Base-by-base conservation (phyloP, 805 yeast genomes). In the Ogataea corticis region DNA sequence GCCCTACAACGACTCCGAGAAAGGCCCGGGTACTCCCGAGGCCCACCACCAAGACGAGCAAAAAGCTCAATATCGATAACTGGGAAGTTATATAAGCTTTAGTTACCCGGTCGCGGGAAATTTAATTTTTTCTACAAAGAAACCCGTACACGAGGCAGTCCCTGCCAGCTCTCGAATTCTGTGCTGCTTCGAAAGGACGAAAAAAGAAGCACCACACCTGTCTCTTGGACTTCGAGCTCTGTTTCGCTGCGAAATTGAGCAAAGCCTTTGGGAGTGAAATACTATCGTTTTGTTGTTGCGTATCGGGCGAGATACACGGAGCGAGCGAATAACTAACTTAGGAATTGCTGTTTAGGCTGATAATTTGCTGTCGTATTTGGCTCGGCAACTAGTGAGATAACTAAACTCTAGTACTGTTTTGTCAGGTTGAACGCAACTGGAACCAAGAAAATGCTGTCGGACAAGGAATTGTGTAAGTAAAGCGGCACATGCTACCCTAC, bases 401-500 rank as follows among this genome's bases (percentile, higher is more conserved):
- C 25, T 21, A 9, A 6, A 21, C 5, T 21, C 9, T 21, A 21
- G 25, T 21, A 9, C 25, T 21, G 25, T 21, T 21, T 21, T 21
- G 25, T 21, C 9, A 9, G 25, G 9, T 21, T 21, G 25, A 21
- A 5, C 25, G 9, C 25, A 21, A 21, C 25, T 21, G 25, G 25
- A 21, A 21, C 14, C n/a, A 4, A 13, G 25, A 37, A 37, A 21
- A 66, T 68, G 66, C 59, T 70, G 45, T 60, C 72, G 7, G 71
- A 69, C 54, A 59, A 70, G 55, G 75, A 71, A 56, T 59, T 70
- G 51, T 70, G 71, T 66, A 66, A 45, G 69, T 65, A 16, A 9
- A 16, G 15, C 5, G 17, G 14, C 7, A 13, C 12, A 31, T 25
- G 19, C 13, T 21, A n/a, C n/a, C n/a, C n/a, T n/a, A n/a, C n/a